These are phyloP conservation scores for Basidiobolus meristosporus DNA, from an alignment of 371 early-diverging fungal genomes.

Conservation along the genomic window DNA sequence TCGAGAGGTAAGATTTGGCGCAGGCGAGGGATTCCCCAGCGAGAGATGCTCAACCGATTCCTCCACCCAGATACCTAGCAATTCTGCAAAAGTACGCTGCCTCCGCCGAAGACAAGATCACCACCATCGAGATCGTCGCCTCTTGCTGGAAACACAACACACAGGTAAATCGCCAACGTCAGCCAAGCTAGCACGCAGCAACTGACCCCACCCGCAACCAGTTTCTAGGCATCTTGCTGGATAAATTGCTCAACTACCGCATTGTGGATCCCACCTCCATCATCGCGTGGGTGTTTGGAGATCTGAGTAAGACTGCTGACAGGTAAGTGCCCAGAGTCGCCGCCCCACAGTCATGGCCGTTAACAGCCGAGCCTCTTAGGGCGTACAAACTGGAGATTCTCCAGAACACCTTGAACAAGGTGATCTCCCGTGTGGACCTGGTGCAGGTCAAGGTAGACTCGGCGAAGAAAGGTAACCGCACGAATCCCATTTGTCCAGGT, in stretches of 20 bases:
- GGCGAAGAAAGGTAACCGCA: not conserved
- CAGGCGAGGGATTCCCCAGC: not conserved
- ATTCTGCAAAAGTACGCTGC: slow-evolving; percentile 39
- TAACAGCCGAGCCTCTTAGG: slow-evolving; percentile 6
- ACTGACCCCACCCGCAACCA: slow-evolving; percentile 5
- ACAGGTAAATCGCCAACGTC: slow-evolving; percentile 17
- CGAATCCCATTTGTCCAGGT: not conserved
- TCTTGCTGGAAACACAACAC: slow-evolving; percentile 70
- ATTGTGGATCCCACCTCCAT: slow-evolving; percentile 69
- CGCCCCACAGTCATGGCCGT: not conserved
- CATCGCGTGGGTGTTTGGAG: slow-evolving; percentile 50
- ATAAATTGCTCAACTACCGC: slow-evolving; percentile 82
- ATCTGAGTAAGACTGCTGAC: slow-evolving; percentile 26
- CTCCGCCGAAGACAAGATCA: slow-evolving; percentile 30
- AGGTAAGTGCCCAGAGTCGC: slow-evolving; percentile 10
- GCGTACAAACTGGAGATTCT: slow-evolving; percentile 61
- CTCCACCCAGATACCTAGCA: slow-evolving; percentile 28
- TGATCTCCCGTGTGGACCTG: slow-evolving; percentile 6
- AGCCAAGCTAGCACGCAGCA: not conserved
- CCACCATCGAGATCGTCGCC: slow-evolving; percentile 54
- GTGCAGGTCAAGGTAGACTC: not conserved
- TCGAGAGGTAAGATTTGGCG: slow-evolving; percentile 39
- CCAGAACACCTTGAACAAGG: slow-evolving; percentile 58
- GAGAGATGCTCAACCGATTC: not conserved
- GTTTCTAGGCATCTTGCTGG: slow-evolving; percentile 72